Percentiles rank a stretch among this genome's conserved stretches.
Evolutionary conservation across 495 filamentous ascomycete genomes (phyloP).

Genomic region (Penicillium simplicissimum): DNA sequence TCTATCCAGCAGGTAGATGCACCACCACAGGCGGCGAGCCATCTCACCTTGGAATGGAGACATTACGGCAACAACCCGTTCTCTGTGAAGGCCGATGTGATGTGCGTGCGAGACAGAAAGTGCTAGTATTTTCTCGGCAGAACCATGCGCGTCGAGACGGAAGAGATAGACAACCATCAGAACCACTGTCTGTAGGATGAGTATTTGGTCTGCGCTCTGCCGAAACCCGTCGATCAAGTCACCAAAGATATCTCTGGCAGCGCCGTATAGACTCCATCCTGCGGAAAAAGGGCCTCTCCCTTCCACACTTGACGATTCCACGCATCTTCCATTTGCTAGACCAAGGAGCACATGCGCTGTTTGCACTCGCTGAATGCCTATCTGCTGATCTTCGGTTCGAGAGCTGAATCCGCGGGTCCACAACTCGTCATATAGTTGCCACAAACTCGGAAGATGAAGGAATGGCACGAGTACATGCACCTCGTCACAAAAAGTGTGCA

Average conservation of each 20-base stretch:
- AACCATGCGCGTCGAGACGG: too few species aligned
- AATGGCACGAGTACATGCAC: constrained; percentile 31
- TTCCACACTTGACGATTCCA: constrained; percentile 26
- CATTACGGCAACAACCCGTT: too few species aligned
- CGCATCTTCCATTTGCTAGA: constrained; percentile 30
- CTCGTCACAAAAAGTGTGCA: constrained; percentile 27
- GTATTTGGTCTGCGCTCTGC: constrained; percentile 21
- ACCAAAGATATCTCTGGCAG: constrained; percentile 27
- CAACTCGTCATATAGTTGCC: constrained; percentile 12
- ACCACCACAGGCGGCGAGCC: too few species aligned
- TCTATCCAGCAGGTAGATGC: too few species aligned
- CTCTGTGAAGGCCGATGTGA: too few species aligned
- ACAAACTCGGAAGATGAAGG: constrained; percentile 23
- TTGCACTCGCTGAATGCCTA: constrained; percentile 9
- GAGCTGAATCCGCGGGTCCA: constrained; percentile 10
- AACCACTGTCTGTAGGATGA: too few species aligned
- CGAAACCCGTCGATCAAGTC: constrained; percentile 25
- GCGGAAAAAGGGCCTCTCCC: constrained; percentile 29
- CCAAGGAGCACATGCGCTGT: constrained; percentile 25
- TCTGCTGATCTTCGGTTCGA: not conserved
- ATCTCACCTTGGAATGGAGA: too few species aligned
- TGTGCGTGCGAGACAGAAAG: too few species aligned
- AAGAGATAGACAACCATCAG: too few species aligned
- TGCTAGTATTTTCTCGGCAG: too few species aligned
- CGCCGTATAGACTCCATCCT: constrained; percentile 32